phyloP scores from a whole-genome alignment of 805 yeast species.

The Pichia insulana region DNA sequence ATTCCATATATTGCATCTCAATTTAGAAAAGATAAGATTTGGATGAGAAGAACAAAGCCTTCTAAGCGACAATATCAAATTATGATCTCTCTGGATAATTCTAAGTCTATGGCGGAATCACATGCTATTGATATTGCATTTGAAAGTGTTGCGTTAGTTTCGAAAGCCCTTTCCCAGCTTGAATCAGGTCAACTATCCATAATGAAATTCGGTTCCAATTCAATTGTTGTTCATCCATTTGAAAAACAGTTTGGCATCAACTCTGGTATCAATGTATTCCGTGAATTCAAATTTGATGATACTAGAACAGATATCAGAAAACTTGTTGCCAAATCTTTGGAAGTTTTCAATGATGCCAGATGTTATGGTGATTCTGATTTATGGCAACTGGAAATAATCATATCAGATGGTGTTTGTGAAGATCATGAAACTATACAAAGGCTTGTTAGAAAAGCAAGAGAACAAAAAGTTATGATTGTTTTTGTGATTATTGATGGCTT shows the following conservation, averaged over 20 bases:
- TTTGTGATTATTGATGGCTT: slow-evolving; percentile 92
- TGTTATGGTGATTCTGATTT: slow-evolving; percentile 44
- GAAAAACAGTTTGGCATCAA: slow-evolving; percentile 77
- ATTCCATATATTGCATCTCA: slow-evolving; percentile 97
- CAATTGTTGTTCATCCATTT: slow-evolving; percentile 82
- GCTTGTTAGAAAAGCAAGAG: slow-evolving; percentile 85
- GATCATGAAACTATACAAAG: slow-evolving; percentile 79
- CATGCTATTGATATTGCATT: slow-evolving; percentile 85
- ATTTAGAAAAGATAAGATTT: slow-evolving; percentile 93
- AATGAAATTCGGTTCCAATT: slow-evolving; percentile 81
- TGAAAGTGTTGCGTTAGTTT: slow-evolving; percentile 87
- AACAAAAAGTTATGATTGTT: slow-evolving; percentile 86
- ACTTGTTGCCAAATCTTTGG: slow-evolving; percentile 63
- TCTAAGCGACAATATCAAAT: slow-evolving; percentile 95
- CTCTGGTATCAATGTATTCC: slow-evolving; percentile 76
- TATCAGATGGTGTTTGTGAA: slow-evolving; percentile 96
- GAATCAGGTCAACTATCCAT: slow-evolving; percentile 91
- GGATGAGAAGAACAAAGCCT: slow-evolving; percentile 97
- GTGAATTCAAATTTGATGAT: slow-evolving; percentile 86
- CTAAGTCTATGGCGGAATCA: slow-evolving; percentile 95
- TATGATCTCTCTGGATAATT: slow-evolving; percentile 95
- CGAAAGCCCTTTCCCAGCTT: slow-evolving; percentile 85
- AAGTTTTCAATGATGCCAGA: slow-evolving; percentile 55
- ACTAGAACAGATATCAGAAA: slow-evolving; percentile 74
- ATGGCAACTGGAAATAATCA: slow-evolving; percentile 89